Percentiles rank a stretch among this genome's conserved stretches.
phyloP scores from a whole-genome alignment of 2,329 filamentous ascomycete genomes.

The Alternaria arborescens region DNA sequence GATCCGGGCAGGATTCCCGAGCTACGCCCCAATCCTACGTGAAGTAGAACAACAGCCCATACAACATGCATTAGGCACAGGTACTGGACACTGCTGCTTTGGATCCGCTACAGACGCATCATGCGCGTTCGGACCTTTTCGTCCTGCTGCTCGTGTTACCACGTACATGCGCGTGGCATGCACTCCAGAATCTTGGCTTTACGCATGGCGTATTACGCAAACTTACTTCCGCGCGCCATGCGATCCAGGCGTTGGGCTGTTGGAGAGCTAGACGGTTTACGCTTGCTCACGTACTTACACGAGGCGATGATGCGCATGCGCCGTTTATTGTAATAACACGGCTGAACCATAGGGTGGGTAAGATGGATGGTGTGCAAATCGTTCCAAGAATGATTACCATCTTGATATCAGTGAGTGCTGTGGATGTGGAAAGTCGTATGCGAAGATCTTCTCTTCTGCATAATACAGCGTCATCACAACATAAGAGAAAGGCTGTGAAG shows the following conservation, averaged over 20 bases:
- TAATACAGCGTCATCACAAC: not conserved
- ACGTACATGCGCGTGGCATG: slow-evolving; percentile 3
- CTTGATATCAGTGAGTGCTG: not conserved
- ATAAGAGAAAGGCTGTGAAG: not conserved
- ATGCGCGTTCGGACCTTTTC: slow-evolving; percentile 9
- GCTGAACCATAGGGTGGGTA: not conserved
- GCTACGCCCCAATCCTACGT: slow-evolving; percentile 11
- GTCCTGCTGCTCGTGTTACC: not conserved
- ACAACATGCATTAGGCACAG: slow-evolving; percentile 3
- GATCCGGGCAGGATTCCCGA: slow-evolving; percentile 15
- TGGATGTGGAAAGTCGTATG: not conserved
- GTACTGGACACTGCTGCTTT: not conserved
- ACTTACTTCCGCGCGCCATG: slow-evolving; percentile 6
- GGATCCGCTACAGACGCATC: slow-evolving; percentile 3
- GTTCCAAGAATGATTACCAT: not conserved
- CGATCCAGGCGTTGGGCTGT: not conserved
- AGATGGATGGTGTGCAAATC: not conserved
- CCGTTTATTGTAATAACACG: not conserved
- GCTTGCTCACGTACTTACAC: not conserved
- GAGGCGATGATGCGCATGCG: not conserved
- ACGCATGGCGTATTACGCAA: slow-evolving; percentile 9
- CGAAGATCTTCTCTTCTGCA: not conserved
- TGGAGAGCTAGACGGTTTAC: not conserved
- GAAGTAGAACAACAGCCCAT: not conserved
- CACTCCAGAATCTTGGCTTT: slow-evolving; percentile 4